These are phyloP conservation scores for Juglanconis sp. DNA, from an alignment of 2,329 filamentous ascomycete genomes.

Conservation along the genomic window DNA sequence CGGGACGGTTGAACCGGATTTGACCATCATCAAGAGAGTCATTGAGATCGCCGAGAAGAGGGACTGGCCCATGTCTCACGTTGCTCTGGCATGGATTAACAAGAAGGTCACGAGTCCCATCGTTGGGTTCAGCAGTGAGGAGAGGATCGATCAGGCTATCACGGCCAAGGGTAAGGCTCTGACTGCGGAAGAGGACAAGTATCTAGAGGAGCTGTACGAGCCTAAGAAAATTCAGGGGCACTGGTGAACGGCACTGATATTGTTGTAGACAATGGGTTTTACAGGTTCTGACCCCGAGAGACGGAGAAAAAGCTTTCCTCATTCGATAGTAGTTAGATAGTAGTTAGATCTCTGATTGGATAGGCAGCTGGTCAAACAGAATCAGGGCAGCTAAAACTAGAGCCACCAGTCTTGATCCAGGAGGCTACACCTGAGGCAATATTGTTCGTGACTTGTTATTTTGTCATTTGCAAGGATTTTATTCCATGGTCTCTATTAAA, in stretches of 20 bases:
- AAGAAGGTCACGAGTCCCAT: constrained; percentile 55
- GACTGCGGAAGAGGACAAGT: constrained; percentile 56
- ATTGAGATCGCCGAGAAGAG: constrained; percentile 28
- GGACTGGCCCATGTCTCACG: constrained; percentile 55
- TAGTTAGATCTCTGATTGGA: too few species aligned
- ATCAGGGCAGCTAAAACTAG: too few species aligned
- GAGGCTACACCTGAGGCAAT: too few species aligned
- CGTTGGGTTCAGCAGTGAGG: constrained; percentile 56
- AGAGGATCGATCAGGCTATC: constrained; percentile 61
- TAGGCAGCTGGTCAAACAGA: too few species aligned
- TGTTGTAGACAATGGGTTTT: too few species aligned
- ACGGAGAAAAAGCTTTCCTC: too few species aligned
- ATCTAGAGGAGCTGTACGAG: constrained; percentile 60
- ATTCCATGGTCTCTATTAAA: too few species aligned
- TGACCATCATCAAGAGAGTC: constrained; percentile 28
- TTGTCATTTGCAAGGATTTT: too few species aligned
- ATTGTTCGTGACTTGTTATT: too few species aligned
- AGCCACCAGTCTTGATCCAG: too few species aligned
- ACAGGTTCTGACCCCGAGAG: too few species aligned
- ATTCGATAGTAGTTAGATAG: too few species aligned
- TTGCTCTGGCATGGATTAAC: constrained; percentile 62
- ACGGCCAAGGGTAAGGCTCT: constrained; percentile 43
- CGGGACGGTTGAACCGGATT: constrained; percentile 32
- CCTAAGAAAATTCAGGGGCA: constrained; percentile 46
- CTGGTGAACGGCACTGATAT: constrained; percentile 6